These are phyloP conservation scores for Pyrus pyrifolia DNA, from an alignment of 306 rosid genomes.

Conservation along the genomic window DNA sequence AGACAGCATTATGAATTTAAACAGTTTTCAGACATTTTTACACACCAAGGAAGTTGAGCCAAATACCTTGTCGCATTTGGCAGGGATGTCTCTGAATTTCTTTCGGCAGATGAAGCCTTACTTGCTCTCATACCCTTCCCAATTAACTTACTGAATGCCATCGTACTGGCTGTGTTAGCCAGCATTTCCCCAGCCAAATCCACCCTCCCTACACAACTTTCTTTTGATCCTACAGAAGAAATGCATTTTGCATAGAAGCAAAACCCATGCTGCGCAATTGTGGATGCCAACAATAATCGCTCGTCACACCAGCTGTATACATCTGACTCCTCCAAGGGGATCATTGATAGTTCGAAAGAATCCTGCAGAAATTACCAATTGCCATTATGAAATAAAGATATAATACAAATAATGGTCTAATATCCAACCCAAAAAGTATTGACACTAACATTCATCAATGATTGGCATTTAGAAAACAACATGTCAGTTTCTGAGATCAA, in stretches of 20 bases:
- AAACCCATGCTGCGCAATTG: constrained; percentile 70
- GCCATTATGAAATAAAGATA: constrained; percentile 11
- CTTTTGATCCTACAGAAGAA: constrained; percentile 40
- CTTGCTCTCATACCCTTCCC: constrained; percentile 30
- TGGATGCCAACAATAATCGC: constrained; percentile 54
- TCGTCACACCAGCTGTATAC: constrained; percentile 44
- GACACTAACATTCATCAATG: constrained; percentile 45
- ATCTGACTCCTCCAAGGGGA: constrained; percentile 41
- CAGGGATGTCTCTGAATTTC: constrained; percentile 23
- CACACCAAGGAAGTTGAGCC: constrained; percentile 2
- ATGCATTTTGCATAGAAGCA: constrained; percentile 53
- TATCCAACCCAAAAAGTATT: constrained; percentile 6
- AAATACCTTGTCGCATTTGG: constrained; percentile 43
- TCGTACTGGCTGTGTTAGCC: constrained; percentile 41
- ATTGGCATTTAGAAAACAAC: constrained; percentile 41
- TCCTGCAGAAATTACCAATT: constrained; percentile 44
- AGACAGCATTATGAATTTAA: background rate
- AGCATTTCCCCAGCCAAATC: constrained; percentile 60
- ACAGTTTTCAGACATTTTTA: background rate
- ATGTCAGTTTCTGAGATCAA: constrained; percentile 74
- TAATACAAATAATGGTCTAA: background rate
- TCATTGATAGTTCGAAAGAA: constrained; percentile 40
- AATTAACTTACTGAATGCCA: constrained; percentile 51
- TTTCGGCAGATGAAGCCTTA: constrained; percentile 12
- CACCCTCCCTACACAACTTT: constrained; percentile 31